phyloP scores from a whole-genome alignment of 2,329 filamentous ascomycete genomes.

The Rhinocladiella similis region DNA sequence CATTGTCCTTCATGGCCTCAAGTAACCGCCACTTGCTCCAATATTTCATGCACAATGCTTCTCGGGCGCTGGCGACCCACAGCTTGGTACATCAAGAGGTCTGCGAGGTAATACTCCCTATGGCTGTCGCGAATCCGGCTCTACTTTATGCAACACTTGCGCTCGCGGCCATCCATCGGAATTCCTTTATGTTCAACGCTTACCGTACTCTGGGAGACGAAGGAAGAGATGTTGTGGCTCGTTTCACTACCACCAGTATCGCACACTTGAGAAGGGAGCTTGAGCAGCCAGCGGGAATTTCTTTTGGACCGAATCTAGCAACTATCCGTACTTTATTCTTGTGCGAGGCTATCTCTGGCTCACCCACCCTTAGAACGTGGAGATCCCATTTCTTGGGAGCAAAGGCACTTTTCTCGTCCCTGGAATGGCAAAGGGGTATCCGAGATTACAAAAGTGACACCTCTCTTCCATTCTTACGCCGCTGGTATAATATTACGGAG shows the following conservation, averaged over 20 bases:
- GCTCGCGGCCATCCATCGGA: conserved; percentile 44
- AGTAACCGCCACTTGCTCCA: conserved; percentile 2
- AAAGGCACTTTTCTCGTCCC: conserved; percentile 37
- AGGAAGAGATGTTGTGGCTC: conserved; percentile 37
- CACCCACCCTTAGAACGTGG: conserved; percentile 40
- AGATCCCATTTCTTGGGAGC: conserved; percentile 45
- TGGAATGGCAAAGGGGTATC: conserved; percentile 15
- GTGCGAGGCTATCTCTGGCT: conserved; percentile 45
- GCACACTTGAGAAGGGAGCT: conserved; percentile 44
- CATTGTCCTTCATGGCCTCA: conserved; percentile 5
- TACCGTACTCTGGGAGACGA: conserved; percentile 37
- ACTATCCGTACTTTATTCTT: conserved; percentile 45
- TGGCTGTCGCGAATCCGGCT: conserved; percentile 44
- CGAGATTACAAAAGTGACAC: conserved; percentile 40
- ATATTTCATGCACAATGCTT: conserved; percentile 12
- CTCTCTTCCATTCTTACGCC: conserved; percentile 17
- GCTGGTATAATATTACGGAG: conserved; percentile 33
- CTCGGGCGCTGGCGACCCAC: conserved; percentile 8
- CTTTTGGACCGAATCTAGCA: conserved; percentile 36
- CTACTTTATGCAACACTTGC: conserved; percentile 46
- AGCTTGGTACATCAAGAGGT: conserved; percentile 31
- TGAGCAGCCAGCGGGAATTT: conserved; percentile 26
- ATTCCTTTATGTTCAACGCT: conserved; percentile 37
- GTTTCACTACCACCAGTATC: conserved; percentile 42
- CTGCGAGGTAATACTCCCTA: conserved; percentile 45